phyloP scores from a whole-genome alignment of 306 rosid genomes.

The Cucurbita argyrosperma region DNA sequence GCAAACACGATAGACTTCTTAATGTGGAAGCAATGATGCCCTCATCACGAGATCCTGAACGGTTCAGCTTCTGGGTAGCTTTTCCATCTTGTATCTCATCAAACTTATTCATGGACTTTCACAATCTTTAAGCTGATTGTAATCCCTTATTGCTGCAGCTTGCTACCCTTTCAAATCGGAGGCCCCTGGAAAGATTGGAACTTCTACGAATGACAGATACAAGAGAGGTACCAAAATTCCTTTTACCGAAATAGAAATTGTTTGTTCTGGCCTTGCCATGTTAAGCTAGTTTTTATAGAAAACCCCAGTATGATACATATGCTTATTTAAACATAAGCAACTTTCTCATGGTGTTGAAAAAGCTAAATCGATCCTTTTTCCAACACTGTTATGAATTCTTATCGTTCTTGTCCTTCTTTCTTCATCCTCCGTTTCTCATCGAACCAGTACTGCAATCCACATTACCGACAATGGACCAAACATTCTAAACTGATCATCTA shows the following conservation, averaged over 20 bases:
- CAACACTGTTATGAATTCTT: background rate
- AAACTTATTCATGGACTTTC: background rate
- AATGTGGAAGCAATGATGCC: constrained; percentile 80
- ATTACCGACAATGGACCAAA: background rate
- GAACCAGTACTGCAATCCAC: background rate
- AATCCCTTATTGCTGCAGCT: constrained; percentile 34
- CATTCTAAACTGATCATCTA: background rate
- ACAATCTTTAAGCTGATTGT: background rate
- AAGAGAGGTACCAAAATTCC: constrained; percentile 40
- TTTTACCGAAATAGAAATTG: background rate
- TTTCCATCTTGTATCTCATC: background rate
- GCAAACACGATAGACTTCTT: constrained; percentile 58
- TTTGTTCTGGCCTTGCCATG: background rate
- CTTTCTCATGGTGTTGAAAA: background rate
- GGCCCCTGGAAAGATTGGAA: constrained; percentile 76
- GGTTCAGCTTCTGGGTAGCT: constrained; percentile 86
- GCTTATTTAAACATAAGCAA: background rate
- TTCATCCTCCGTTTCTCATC: background rate
- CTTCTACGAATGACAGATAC: constrained; percentile 67
- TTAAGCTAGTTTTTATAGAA: background rate
- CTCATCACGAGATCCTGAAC: constrained; percentile 59
- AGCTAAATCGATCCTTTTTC: background rate
- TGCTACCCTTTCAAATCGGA: constrained; percentile 55
- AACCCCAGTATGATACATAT: too few species aligned
- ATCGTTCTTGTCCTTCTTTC: background rate